Evolutionary conservation across 2,329 filamentous ascomycete species (phyloP).

Genomic region (Sporothrix euskadiensis): DNA sequence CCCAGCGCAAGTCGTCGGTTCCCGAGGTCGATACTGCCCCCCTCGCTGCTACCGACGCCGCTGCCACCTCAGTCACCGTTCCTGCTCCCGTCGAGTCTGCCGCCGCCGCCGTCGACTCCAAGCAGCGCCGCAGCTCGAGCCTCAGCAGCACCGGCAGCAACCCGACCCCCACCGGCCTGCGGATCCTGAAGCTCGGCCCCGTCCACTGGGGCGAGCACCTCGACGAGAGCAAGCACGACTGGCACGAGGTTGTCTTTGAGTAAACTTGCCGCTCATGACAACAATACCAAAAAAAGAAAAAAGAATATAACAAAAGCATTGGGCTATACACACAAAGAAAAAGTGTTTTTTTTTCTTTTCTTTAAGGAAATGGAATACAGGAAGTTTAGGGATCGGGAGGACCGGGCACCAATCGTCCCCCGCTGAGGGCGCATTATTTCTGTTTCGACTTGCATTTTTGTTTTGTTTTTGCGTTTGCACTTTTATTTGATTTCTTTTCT

Average conservation of each 20-base stretch:
- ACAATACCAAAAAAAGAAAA: background rate
- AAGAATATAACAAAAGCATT: background rate
- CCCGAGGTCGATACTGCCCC: constrained; percentile 34
- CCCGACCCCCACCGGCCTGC: constrained; percentile 38
- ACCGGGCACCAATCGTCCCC: constrained; percentile 10
- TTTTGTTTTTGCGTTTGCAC: background rate
- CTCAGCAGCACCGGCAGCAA: constrained; percentile 50
- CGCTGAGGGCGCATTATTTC: constrained; percentile 1
- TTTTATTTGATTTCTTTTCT: background rate
- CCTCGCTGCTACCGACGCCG: constrained; percentile 21
- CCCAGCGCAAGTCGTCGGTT: constrained; percentile 41
- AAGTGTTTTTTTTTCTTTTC: constrained; percentile 7
- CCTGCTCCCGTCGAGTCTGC: constrained; percentile 34
- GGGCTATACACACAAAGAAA: background rate
- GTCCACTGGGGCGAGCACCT: constrained; percentile 64
- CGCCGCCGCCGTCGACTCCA: constrained; percentile 35
- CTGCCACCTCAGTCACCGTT: background rate
- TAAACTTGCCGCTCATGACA: constrained; percentile 28
- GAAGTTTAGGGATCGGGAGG: constrained; percentile 15
- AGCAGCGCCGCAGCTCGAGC: constrained; percentile 55
- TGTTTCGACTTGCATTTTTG: background rate
- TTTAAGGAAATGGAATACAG: background rate
- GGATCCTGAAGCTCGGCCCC: constrained; percentile 64
- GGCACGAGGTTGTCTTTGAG: constrained; percentile 50
- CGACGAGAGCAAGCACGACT: constrained; percentile 59